Evolutionary conservation across 108 stramenopile species (phyloP), one percentile per base, ranked within the genome.

Genomic region (Schizochytrium sp.): DNA sequence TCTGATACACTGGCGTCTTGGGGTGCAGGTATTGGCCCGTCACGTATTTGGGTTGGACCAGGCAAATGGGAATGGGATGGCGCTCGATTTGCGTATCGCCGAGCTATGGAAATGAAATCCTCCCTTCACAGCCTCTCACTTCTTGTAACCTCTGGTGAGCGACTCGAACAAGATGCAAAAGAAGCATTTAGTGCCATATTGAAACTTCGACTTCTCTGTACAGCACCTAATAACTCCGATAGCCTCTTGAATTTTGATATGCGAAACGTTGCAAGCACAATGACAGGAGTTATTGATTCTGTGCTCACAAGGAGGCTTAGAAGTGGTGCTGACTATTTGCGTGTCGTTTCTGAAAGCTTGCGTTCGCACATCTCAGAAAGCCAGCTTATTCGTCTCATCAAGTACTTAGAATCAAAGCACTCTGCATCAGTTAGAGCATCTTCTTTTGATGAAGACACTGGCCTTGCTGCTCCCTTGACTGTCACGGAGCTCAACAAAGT

Each of bases 161-260:
- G 8, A 8, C 64, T 69, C 64, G 64, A 69, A 38, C 42, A 7
- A 7, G 64, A 69, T 38, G 28, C 64, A 8, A 38, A 10, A 44
- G 42, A 15, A 0, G 64, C 44, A 2, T 5, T 15, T 15, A 13
- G 5, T 15, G 64, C 64, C 64, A 69, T 69, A 38, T 8, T 69
- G 8, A 69, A 69, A 38, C 64, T 69, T 7, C 64, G 64, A 7
- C 40, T 69, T 28, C 64, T 69, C 64, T 69, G 64, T 44, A 69
- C 19, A 44, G 8, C 64, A 8, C 64, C 64, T 7, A 7, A 38
- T 5, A 38, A 69, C 28, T 38, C 44, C 12, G 8, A 38, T 7
- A 69, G 64, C 64, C 64, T 69, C 44, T 44, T 69, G 10, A 44
- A 69, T 38, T 69, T 13, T 69, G 64, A 69, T 69, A 69, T 69